Conservation (phyloP, 148 eudicot genomes). For the Camellia lanceoleosa region DNA sequence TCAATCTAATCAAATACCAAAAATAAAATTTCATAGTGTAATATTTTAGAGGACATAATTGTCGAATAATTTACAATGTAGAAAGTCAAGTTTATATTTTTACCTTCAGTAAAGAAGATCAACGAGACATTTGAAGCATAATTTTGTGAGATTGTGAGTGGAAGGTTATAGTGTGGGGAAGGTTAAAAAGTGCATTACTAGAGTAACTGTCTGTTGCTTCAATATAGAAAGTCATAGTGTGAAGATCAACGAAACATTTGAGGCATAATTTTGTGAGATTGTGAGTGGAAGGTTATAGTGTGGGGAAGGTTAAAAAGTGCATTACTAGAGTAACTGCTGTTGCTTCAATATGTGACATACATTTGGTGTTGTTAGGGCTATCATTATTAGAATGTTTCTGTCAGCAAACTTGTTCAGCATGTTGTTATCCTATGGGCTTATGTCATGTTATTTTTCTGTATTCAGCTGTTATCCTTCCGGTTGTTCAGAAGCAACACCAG, state of each 20-base stretch:
- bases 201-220: neutral
- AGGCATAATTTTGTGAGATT: neutral
- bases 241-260: neutral
- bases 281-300: neutral
- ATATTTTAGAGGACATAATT: neutral
- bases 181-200: neutral
- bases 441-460: slow-evolving; percentile 15
- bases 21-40: neutral
- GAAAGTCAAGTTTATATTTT: neutral
- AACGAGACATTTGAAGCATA: neutral
- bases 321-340: neutral
- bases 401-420: neutral
- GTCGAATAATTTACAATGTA: neutral
- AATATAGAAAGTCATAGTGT: no score
- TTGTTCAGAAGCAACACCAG: slow-evolving; percentile 87
- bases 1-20: neutral
- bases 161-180: neutral
- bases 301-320: neutral
- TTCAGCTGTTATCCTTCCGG: slow-evolving; percentile 74
- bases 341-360: neutral
- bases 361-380: neutral
- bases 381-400: neutral
- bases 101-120: neutral
- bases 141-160: neutral
- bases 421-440: neutral